Evolutionary conservation across 139 green algal species (phyloP).

Genomic region (Chlorella sorokiniana): DNA sequence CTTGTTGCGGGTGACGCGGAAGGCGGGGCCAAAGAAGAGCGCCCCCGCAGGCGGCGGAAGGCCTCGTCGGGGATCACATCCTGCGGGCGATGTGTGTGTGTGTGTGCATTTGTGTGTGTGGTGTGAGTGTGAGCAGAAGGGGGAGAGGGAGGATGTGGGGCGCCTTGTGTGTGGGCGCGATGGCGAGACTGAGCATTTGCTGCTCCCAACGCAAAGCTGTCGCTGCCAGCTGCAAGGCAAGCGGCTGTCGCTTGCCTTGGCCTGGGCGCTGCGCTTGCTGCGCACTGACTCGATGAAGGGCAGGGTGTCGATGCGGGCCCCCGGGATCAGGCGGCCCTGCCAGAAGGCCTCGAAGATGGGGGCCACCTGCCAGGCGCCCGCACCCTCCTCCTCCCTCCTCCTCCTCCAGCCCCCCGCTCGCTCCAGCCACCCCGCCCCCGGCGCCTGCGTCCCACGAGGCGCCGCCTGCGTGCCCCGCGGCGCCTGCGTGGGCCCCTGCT

Average conservation of each 20-base stretch:
- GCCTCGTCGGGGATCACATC: slow-evolving; percentile 77
- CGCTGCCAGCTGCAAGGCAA: not conserved
- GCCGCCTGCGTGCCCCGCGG: slow-evolving; percentile 14
- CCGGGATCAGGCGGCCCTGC: slow-evolving; percentile 81
- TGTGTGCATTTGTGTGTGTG: too few species aligned
- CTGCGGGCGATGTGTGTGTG: too few species aligned
- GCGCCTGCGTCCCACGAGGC: not conserved
- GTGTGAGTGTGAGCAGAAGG: not conserved
- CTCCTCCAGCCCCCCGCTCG: not conserved
- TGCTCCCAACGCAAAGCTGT: not conserved
- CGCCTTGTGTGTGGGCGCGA: not conserved
- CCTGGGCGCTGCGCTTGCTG: slow-evolving; percentile 52
- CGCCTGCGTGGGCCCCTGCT: slow-evolving; percentile 9
- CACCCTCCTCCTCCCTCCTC: slow-evolving; percentile 19
- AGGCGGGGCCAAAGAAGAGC: slow-evolving; percentile 82
- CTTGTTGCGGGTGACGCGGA: slow-evolving; percentile 84
- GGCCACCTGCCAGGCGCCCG: slow-evolving; percentile 2
- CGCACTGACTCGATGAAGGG: slow-evolving; percentile 72
- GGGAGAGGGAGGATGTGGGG: not conserved
- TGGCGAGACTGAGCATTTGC: not conserved
- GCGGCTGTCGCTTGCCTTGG: slow-evolving; percentile 14
- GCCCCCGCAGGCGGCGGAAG: slow-evolving; percentile 69
- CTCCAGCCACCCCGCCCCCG: not conserved
- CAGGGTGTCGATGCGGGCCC: slow-evolving; percentile 67
- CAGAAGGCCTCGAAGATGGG: slow-evolving; percentile 69